phyloP scores from a whole-genome alignment of 805 yeast species.

The Blastobotrys peoriensis region DNA sequence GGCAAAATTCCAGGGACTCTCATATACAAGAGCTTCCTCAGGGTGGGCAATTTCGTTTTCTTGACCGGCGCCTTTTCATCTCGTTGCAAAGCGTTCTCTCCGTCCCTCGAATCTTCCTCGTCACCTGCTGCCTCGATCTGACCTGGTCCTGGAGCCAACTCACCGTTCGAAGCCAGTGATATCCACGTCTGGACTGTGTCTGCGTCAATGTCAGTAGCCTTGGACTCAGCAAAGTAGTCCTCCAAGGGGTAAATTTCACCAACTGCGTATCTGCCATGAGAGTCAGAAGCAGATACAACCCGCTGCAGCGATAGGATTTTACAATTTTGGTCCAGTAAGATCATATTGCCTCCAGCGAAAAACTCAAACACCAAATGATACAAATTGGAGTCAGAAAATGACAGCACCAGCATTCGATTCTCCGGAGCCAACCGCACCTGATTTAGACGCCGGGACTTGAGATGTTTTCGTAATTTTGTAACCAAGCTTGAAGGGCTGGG shows the following conservation, averaged over 20 bases:
- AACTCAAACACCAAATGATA: constrained; percentile 77
- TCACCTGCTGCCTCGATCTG: constrained; percentile 7
- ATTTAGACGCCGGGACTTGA: constrained; percentile 73
- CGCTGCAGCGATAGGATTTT: constrained; percentile 72
- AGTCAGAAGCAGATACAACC: constrained; percentile 55
- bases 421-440: constrained; percentile 65
- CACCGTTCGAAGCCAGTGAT: background rate
- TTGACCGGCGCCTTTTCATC: constrained; percentile 6
- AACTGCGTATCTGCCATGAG: constrained; percentile 59
- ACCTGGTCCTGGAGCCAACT: too few relatives aligned
- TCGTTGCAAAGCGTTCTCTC: constrained; percentile 1
- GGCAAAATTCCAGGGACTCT: constrained; percentile 72
- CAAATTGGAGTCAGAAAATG: constrained; percentile 75
- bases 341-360: constrained; percentile 89
- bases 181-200: constrained; percentile 12
- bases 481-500: constrained; percentile 83
- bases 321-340: constrained; percentile 62
- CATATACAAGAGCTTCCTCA: constrained; percentile 64
- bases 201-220: background rate
- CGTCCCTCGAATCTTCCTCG: background rate
- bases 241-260: constrained; percentile 54
- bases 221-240: constrained; percentile 9
- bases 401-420: constrained; percentile 77
- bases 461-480: constrained; percentile 76
- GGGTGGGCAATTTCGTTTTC: constrained; percentile 32